Evolutionary conservation across 306 rosid species (phyloP), one percentile per base, ranked within the genome.

Genomic region (Spatholobus suberectus): DNA sequence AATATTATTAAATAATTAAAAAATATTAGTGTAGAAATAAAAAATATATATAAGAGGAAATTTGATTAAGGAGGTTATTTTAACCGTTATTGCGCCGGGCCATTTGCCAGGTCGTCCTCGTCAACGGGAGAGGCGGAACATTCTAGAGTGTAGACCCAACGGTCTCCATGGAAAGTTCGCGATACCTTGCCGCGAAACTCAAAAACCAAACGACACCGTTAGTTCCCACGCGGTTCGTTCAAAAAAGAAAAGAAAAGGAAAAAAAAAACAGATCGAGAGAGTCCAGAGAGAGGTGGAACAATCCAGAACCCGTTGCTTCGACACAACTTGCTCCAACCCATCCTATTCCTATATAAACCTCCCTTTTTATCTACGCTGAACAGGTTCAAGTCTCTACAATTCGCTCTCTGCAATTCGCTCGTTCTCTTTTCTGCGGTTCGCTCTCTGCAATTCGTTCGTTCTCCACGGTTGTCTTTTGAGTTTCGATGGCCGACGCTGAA

Each of bases 401-500:
- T 52, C 15, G 13, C 57, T n/a, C 12, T 27, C 27, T 70, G 5
- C 54, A 6, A 1, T 68, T 40, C 34, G 11, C 1, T 20, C 59
- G 0, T 5, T 58, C 18, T 49, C 79, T 3, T 15, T 3, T 29
- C 20, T 76, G n/a, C 24, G 1, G 0, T 32, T 18, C 17, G 0
- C 10, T 18, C 40, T 40, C 41, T 75, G 4, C 32, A 2, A 1
- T 51, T 34, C 37, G 23, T 1, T 54, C 44, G 20, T 29, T 72
- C 35, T 49, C 58, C 54, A 6, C 71, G 5, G 5, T 68, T 41
- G 11, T 38, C 26, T n/a, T 44, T 27, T 18, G 54, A 10, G 41
- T 24, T 15, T 49, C 75, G 9, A 89, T 91, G 93, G 89, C 81
- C 0, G 92, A 90, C 7, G 90, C 88, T 2, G 96, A 91, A 73